Evolutionary conservation across 2,329 filamentous ascomycete species (phyloP).

Genomic region (Phaeosphaeria sp.): DNA sequence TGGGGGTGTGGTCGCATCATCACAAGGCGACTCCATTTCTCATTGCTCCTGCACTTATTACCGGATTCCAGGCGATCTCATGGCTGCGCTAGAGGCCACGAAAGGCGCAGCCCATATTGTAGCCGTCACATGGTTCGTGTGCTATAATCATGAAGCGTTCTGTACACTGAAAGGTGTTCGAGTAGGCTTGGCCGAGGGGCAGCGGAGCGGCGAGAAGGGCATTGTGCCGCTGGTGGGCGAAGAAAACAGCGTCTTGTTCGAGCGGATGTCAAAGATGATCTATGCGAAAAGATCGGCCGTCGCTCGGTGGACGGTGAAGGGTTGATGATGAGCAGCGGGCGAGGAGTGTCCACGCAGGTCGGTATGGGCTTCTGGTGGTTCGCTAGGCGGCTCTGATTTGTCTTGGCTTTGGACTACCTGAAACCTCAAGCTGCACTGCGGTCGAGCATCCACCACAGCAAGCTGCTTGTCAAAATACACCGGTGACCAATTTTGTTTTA

Average conservation of each 20-base stretch:
- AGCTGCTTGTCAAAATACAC: neutral
- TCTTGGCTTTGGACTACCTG: neutral
- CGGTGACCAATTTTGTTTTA: neutral
- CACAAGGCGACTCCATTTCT: neutral
- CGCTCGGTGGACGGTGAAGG: neutral
- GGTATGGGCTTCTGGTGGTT: neutral
- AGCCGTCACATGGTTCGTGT: neutral
- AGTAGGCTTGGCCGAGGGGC: slow-evolving; percentile 27
- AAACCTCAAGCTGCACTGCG: neutral
- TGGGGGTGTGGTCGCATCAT: neutral
- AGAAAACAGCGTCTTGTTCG: neutral
- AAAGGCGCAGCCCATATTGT: neutral
- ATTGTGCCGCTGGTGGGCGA: slow-evolving; percentile 6
- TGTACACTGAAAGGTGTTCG: slow-evolving; percentile 5
- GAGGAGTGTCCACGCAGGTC: neutral
- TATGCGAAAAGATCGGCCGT: neutral
- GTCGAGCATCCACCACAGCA: neutral
- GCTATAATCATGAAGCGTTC: neutral
- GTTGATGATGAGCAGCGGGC: neutral
- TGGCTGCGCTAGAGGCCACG: neutral
- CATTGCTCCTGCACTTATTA: neutral
- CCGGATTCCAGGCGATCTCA: neutral
- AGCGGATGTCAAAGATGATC: neutral
- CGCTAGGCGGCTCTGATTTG: neutral
- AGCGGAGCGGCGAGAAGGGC: slow-evolving; percentile 14